phyloP scores from a whole-genome alignment of 2,329 filamentous ascomycete species.

The Didymella arachidicola region DNA sequence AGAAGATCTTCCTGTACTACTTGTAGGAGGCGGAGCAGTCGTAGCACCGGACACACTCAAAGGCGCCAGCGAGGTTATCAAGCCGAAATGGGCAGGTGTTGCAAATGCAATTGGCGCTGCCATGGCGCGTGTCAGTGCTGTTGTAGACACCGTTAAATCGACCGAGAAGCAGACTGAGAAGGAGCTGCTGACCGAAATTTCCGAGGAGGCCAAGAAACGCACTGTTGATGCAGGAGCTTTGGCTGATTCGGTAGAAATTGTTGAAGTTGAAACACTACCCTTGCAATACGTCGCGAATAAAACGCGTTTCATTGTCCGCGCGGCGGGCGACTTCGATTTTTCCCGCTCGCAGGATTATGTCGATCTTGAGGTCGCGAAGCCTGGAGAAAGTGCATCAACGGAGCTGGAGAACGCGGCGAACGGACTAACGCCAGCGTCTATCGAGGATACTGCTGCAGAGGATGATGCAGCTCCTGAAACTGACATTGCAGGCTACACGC shows the following conservation, averaged over 20 bases:
- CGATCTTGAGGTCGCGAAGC: slow-evolving; percentile 33
- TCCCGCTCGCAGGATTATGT: slow-evolving; percentile 41
- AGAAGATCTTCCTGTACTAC: slow-evolving; percentile 65
- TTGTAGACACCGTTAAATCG: slow-evolving; percentile 53
- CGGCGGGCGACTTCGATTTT: slow-evolving; percentile 61
- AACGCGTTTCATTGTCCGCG: slow-evolving; percentile 60
- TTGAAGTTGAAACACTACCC: slow-evolving; percentile 59
- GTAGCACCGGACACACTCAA: slow-evolving; percentile 63
- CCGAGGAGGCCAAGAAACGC: slow-evolving; percentile 49
- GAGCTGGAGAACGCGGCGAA: slow-evolving; percentile 14
- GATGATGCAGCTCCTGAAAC: slow-evolving; percentile 28
- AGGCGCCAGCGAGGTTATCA: slow-evolving; percentile 65
- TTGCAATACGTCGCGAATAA: slow-evolving; percentile 64
- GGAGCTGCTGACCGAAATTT: slow-evolving; percentile 49
- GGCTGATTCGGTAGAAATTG: slow-evolving; percentile 41
- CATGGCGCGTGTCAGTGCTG: slow-evolving; percentile 64
- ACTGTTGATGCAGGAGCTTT: slow-evolving; percentile 51
- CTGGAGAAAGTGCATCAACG: slow-evolving; percentile 24
- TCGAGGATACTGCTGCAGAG: slow-evolving; percentile 26
- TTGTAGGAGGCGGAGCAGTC: slow-evolving; percentile 70
- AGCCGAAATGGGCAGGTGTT: slow-evolving; percentile 65
- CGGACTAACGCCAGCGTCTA: slow-evolving; percentile 25
- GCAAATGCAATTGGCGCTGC: slow-evolving; percentile 72
- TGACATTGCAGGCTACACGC: slow-evolving; percentile 51
- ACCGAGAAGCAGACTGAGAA: slow-evolving; percentile 47